phyloP scores from a whole-genome alignment of 768 basidiomycete genomes.

The Strobilomyces confusus region DNA sequence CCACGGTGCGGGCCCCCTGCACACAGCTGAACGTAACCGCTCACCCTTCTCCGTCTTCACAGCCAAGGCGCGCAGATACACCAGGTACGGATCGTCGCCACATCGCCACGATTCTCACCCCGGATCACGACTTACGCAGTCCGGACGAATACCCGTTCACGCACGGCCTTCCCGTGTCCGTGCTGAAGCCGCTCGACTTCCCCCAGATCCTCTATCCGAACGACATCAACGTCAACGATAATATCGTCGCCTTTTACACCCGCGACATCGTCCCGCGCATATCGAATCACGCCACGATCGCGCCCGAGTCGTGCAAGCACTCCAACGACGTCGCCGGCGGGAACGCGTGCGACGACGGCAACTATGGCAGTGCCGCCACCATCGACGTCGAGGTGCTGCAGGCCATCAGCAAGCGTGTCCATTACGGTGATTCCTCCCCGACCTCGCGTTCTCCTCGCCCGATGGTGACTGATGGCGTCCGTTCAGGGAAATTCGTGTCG shows the following conservation, averaged over 20 bases:
- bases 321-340: slow-evolving; percentile 62
- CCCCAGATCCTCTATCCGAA: slow-evolving; percentile 78
- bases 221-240: slow-evolving; percentile 78
- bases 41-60: slow-evolving; percentile 2
- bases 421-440: slow-evolving; percentile 70
- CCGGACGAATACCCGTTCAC: slow-evolving; percentile 99
- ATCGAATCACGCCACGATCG: slow-evolving; percentile 64
- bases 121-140: slow-evolving; percentile 39
- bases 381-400: slow-evolving; percentile 96
- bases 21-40: slow-evolving; percentile 1
- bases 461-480: neutral
- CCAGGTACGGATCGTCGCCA: slow-evolving; percentile 52
- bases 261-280: slow-evolving; percentile 86
- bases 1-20: slow-evolving; percentile 62
- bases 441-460: neutral
- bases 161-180: slow-evolving; percentile 69
- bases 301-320: slow-evolving; percentile 62
- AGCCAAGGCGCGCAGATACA: slow-evolving; percentile 95
- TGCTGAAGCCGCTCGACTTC: slow-evolving; percentile 69
- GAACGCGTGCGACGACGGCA: slow-evolving; percentile 85
- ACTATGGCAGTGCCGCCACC: slow-evolving; percentile 94
- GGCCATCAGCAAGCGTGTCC: slow-evolving; percentile 95
- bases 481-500: slow-evolving; percentile 93
- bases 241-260: slow-evolving; percentile 88
- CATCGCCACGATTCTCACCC: neutral